Conservation (phyloP, 495 filamentous ascomycete genomes). For the Xylaria venustula region DNA sequence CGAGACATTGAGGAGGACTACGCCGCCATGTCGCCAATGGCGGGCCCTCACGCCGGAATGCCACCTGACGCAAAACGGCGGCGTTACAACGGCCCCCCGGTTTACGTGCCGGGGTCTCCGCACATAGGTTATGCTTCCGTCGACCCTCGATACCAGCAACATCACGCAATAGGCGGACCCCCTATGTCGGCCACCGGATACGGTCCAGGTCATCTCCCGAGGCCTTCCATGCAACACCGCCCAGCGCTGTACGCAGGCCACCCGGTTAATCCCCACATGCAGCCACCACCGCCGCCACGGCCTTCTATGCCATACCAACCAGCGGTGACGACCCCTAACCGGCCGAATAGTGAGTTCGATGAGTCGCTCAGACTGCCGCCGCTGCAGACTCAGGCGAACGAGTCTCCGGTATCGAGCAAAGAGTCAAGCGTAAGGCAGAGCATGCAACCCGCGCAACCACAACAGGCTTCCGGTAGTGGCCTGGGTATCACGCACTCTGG, state of each 20-base stretch:
- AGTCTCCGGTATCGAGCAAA: conserved; percentile 17
- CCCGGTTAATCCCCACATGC: conserved; percentile 27
- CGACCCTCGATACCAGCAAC: conserved; percentile 22
- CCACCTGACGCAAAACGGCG: conserved; percentile 60
- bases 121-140: conserved; percentile 23
- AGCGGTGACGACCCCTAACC: conserved; percentile 14
- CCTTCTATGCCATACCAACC: conserved; percentile 19
- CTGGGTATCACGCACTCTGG: conserved; percentile 21
- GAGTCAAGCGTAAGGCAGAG: conserved; percentile 16
- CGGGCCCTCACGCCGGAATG: conserved; percentile 2
- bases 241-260: background rate
- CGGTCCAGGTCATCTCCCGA: conserved; percentile 19
- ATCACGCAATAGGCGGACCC: conserved; percentile 18
- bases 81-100: conserved; percentile 40
- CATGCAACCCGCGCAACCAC: background rate
- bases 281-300: conserved; percentile 26
- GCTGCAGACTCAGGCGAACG: conserved; percentile 47
- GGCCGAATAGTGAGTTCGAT: conserved; percentile 30
- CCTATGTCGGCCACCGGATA: conserved; percentile 23
- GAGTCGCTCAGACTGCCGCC: conserved; percentile 58
- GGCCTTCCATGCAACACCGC: conserved; percentile 23
- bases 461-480: background rate
- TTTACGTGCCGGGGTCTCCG: conserved; percentile 26
- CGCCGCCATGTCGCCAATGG: conserved; percentile 33
- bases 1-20: conserved; percentile 43